A percentile compares a stretch with the other conserved stretches of the same genome.
These are phyloP conservation scores for Microcyclosporella mali DNA, from an alignment of 2,329 filamentous ascomycete species.

Conservation along the genomic window DNA sequence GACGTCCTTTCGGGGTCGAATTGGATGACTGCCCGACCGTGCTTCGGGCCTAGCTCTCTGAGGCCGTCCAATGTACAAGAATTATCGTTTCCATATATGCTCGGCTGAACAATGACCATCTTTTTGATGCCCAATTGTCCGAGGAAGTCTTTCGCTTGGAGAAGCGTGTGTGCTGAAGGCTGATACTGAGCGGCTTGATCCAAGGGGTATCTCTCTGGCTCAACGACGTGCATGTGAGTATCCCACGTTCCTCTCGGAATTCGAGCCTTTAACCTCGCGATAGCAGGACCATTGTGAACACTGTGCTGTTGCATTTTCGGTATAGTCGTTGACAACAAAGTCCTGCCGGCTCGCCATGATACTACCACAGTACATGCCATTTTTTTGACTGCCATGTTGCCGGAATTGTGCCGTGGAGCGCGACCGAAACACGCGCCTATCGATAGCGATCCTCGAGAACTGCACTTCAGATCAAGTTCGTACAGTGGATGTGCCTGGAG, in stretches of 20 bases:
- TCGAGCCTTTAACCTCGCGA: constrained; percentile 18
- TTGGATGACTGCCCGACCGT: constrained; percentile 51
- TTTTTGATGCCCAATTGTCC: constrained; percentile 47
- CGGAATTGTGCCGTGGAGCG: too few species aligned
- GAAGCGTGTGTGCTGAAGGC: constrained; percentile 45
- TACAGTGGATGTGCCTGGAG: too few species aligned
- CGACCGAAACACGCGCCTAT: too few species aligned
- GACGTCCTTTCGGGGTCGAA: constrained; percentile 46
- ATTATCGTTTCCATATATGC: constrained; percentile 58
- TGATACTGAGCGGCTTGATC: constrained; percentile 46
- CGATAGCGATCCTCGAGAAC: too few species aligned
- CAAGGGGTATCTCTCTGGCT: constrained; percentile 47
- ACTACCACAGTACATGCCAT: too few species aligned
- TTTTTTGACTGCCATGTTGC: too few species aligned
- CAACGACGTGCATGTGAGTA: constrained; percentile 59
- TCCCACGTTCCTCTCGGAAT: constrained; percentile 51
- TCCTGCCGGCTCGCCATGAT: too few species aligned
- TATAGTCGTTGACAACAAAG: not conserved
- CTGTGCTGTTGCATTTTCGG: not conserved
- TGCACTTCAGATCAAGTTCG: too few species aligned
- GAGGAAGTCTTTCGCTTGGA: constrained; percentile 49
- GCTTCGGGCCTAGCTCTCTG: constrained; percentile 41
- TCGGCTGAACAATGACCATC: constrained; percentile 54
- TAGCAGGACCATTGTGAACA: not conserved
- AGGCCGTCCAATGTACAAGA: constrained; percentile 53